Percentiles rank a stretch among this genome's conserved stretches.
Conservation (phyloP, 2,329 filamentous ascomycete species). For the Parastagonospora nodorum region DNA sequence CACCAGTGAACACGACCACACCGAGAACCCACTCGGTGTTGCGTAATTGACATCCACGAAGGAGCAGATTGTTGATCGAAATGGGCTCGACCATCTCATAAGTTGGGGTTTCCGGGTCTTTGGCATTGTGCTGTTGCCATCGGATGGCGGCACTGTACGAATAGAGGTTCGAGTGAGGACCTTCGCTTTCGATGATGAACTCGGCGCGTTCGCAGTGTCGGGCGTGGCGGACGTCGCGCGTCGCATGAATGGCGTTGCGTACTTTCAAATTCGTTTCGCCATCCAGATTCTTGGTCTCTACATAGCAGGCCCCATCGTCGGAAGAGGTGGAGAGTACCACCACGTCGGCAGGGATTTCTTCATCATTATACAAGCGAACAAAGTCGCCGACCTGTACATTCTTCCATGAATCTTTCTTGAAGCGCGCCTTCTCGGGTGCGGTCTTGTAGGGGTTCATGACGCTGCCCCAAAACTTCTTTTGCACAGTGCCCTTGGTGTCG, state of each 20-base stretch:
- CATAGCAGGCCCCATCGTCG: slow-evolving; percentile 90
- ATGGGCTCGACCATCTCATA: slow-evolving; percentile 90
- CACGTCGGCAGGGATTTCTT: slow-evolving; percentile 91
- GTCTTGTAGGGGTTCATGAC: slow-evolving; percentile 75
- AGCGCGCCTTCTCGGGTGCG: slow-evolving; percentile 73
- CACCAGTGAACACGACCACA: slow-evolving; percentile 90
- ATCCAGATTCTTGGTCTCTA: slow-evolving; percentile 97
- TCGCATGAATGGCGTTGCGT: slow-evolving; percentile 85
- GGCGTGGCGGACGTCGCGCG: slow-evolving; percentile 81
- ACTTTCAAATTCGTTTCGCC: slow-evolving; percentile 98
- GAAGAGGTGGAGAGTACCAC: slow-evolving; percentile 93
- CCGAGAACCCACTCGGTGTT: slow-evolving; percentile 97
- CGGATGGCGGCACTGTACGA: slow-evolving; percentile 88
- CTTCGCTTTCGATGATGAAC: slow-evolving; percentile 88
- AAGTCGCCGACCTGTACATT: slow-evolving; percentile 94
- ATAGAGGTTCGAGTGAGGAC: slow-evolving; percentile 91
- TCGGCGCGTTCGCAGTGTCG: slow-evolving; percentile 88
- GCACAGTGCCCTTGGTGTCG: slow-evolving; percentile 28
- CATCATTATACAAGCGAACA: slow-evolving; percentile 93
- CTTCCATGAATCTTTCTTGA: slow-evolving; percentile 95
- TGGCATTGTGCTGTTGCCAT: slow-evolving; percentile 77
- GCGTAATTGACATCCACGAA: slow-evolving; percentile 89
- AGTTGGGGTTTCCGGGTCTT: slow-evolving; percentile 64
- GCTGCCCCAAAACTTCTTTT: slow-evolving; percentile 64
- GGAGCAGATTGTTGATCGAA: slow-evolving; percentile 90